A percentile compares a stretch with the other conserved stretches of the same genome.
These are phyloP conservation scores for Schoenoplectus triqueter DNA, from an alignment of 202 grass and related monocot genomes.

Conservation along the genomic window DNA sequence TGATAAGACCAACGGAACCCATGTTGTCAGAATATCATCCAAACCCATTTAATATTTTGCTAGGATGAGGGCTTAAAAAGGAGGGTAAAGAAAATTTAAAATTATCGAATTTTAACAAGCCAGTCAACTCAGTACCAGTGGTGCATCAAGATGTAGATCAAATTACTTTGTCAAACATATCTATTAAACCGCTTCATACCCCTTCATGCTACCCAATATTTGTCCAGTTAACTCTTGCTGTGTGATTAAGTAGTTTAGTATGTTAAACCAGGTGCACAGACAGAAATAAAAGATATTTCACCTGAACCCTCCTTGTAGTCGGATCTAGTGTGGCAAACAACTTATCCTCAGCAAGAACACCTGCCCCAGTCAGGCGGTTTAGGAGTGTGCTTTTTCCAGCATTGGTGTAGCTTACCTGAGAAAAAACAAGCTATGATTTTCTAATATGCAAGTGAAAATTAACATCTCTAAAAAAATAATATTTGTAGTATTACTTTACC, in stretches of 20 bases:
- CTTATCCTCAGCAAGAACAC: slow-evolving; percentile 90
- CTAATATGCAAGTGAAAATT: slow-evolving; percentile 26
- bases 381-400: slow-evolving; percentile 96
- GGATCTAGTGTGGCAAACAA: slow-evolving; percentile 96
- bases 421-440: slow-evolving; percentile 24
- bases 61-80: too few relatives aligned
- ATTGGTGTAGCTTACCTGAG: slow-evolving; percentile 96
- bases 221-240: slow-evolving; percentile 20
- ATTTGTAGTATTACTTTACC: slow-evolving; percentile 55
- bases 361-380: slow-evolving; percentile 87
- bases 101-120: too few relatives aligned
- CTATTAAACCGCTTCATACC: background rate
- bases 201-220: background rate
- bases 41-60: too few relatives aligned
- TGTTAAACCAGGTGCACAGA: slow-evolving; percentile 4
- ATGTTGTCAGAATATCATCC: too few relatives aligned
- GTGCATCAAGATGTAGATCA: background rate
- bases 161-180: background rate
- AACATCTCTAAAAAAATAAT: slow-evolving; percentile 21
- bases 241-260: slow-evolving; percentile 15
- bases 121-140: too few relatives aligned
- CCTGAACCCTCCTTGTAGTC: slow-evolving; percentile 92
- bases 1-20: too few relatives aligned
- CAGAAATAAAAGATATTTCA: slow-evolving; percentile 32
- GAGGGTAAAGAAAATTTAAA: too few relatives aligned